These are phyloP conservation scores for Jimgerdemannia lactiflua DNA, from an alignment of 192 early-diverging fungal species.

Conservation along the genomic window DNA sequence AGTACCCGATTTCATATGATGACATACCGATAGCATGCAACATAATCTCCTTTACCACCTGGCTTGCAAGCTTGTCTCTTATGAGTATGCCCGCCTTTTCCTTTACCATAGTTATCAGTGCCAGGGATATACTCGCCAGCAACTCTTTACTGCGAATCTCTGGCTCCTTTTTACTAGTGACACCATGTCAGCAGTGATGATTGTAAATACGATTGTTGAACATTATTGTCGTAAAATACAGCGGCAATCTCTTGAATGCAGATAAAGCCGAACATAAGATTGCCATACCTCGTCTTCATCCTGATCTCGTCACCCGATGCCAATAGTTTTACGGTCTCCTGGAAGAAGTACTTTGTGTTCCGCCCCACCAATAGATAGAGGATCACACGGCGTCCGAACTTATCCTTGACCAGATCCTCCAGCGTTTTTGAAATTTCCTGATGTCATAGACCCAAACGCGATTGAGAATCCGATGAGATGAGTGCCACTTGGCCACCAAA, in stretches of 20 bases:
- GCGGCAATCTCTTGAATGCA: background rate
- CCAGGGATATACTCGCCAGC: conserved; percentile 52
- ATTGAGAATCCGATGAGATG: background rate
- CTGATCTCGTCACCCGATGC: conserved; percentile 66
- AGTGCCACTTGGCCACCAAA: background rate
- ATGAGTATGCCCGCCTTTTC: conserved; percentile 54
- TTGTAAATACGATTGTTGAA: background rate
- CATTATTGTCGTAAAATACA: background rate
- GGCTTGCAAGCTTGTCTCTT: conserved; percentile 61
- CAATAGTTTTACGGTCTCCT: conserved; percentile 67
- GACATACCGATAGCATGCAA: conserved; percentile 50
- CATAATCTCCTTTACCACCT: conserved; percentile 71
- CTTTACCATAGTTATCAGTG: conserved; percentile 56
- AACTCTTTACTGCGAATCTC: conserved; percentile 65
- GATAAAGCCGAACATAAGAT: background rate
- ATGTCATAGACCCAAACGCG: background rate
- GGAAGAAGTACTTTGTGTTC: conserved; percentile 67
- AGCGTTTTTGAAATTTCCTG: conserved; percentile 46
- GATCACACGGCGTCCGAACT: conserved; percentile 76
- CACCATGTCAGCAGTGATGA: background rate
- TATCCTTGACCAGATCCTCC: conserved; percentile 53
- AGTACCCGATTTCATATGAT: background rate
- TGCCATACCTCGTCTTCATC: conserved; percentile 45
- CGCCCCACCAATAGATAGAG: conserved; percentile 83
- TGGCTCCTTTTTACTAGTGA: conserved; percentile 82